Conservation (phyloP, 768 basidiomycete genomes). For the Dioszegia aurantiaca region DNA sequence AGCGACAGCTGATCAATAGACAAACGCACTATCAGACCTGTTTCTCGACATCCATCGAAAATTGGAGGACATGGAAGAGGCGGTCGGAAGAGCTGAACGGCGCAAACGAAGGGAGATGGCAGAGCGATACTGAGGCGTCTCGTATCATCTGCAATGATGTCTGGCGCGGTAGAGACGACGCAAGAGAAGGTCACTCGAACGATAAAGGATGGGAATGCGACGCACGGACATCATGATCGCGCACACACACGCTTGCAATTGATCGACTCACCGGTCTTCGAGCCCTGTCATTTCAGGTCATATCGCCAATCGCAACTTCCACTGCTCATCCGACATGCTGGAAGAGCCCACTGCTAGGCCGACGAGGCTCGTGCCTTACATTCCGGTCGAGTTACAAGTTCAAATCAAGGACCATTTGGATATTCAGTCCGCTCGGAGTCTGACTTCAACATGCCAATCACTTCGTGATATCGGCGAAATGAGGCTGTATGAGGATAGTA, state of each 20-base stretch:
- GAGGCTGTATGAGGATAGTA: not conserved
- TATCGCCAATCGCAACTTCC: too few relatives aligned
- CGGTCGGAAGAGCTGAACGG: slow-evolving; percentile 26
- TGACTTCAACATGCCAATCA: not conserved
- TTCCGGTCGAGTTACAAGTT: not conserved
- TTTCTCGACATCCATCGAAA: slow-evolving; percentile 39
- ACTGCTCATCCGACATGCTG: not conserved
- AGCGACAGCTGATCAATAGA: slow-evolving; percentile 25
- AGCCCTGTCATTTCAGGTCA: too few relatives aligned
- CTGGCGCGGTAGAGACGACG: too few relatives aligned
- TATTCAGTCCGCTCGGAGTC: not conserved
- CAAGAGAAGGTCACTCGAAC: too few relatives aligned
- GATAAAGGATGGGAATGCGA: too few relatives aligned
- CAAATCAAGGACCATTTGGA: not conserved
- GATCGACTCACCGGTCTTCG: too few relatives aligned
- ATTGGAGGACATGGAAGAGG: slow-evolving; percentile 36
- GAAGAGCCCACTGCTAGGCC: not conserved
- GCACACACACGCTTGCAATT: too few relatives aligned
- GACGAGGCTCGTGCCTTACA: not conserved
- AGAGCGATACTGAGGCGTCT: slow-evolving; percentile 22
- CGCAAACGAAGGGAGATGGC: slow-evolving; percentile 28
- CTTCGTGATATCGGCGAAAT: not conserved
- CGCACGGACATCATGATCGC: too few relatives aligned
- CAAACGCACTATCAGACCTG: slow-evolving; percentile 34
- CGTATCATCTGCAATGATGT: not conserved